Evolutionary conservation across 192 early-diverging fungal species (phyloP).

Genomic region (Irineochytrium annulatum): DNA sequence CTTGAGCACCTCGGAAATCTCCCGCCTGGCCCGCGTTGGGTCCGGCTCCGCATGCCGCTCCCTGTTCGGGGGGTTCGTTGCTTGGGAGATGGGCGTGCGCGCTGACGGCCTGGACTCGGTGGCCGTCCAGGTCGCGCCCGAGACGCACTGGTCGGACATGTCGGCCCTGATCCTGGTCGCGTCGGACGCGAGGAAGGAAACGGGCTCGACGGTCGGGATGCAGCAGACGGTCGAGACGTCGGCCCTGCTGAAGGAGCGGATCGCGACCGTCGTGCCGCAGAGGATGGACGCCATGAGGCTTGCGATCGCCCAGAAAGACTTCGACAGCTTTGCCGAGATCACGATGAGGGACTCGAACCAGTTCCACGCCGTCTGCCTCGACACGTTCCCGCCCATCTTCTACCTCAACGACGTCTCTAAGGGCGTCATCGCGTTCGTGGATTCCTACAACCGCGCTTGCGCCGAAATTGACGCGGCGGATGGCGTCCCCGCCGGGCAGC

Average conservation of each 20-base stretch:
- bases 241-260: conserved; percentile 75
- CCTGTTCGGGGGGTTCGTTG: conserved; percentile 97
- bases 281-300: conserved; percentile 84
- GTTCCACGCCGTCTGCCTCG: conserved; percentile 98
- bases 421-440: conserved; percentile 77
- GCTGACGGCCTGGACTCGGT: conserved; percentile 70
- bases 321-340: conserved; percentile 85
- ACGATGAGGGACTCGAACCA: conserved; percentile 99
- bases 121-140: conserved; percentile 88
- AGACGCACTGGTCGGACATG: conserved; percentile 92
- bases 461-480: conserved; percentile 1
- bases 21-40: conserved; percentile 86
- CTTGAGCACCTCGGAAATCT: conserved; percentile 61
- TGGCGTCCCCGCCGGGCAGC: conserved; percentile 5
- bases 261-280: conserved; percentile 78
- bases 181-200: conserved; percentile 86
- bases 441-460: conserved; percentile 73
- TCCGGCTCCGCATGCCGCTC: conserved; percentile 97
- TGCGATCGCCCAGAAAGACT: conserved; percentile 82
- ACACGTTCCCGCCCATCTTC: conserved; percentile 97
- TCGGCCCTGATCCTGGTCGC: conserved; percentile 93
- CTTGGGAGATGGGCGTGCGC: conserved; percentile 86
- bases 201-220: conserved; percentile 93
- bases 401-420: conserved; percentile 96
- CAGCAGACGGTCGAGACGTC: conserved; percentile 94